phyloP scores from a whole-genome alignment of 495 filamentous ascomycete species.

The Parmelia sp. region DNA sequence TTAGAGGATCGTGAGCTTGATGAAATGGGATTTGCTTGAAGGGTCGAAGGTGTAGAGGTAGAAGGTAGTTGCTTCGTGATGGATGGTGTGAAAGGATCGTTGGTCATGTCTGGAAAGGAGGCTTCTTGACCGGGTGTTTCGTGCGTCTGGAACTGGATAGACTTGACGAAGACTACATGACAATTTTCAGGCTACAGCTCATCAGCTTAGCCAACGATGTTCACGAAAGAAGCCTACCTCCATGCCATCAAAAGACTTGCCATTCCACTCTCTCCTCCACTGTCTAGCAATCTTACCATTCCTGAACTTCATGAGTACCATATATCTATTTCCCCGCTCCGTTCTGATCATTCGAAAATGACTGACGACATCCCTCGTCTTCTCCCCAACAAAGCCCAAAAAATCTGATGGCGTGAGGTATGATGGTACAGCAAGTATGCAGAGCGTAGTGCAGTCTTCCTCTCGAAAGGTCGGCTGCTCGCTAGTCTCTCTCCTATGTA shows the following conservation, averaged over 20 bases:
- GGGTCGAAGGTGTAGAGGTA: slow-evolving; percentile 35
- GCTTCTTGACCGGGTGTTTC: slow-evolving; percentile 31
- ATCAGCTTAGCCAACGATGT: slow-evolving; percentile 23
- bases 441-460: slow-evolving; percentile 79
- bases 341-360: slow-evolving; percentile 96
- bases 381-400: slow-evolving; percentile 85
- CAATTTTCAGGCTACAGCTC: slow-evolving; percentile 77
- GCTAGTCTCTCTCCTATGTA: slow-evolving; percentile 13
- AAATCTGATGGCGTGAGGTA: slow-evolving; percentile 91
- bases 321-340: slow-evolving; percentile 79
- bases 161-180: slow-evolving; percentile 92
- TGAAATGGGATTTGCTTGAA: slow-evolving; percentile 40
- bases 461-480: slow-evolving; percentile 35
- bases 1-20: slow-evolving; percentile 59
- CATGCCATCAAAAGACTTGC: slow-evolving; percentile 88
- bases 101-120: slow-evolving; percentile 52
- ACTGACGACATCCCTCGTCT: slow-evolving; percentile 78
- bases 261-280: slow-evolving; percentile 87
- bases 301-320: slow-evolving; percentile 96
- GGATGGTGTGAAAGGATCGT: slow-evolving; percentile 59
- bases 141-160: slow-evolving; percentile 62
- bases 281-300: slow-evolving; percentile 62
- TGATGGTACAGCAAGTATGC: slow-evolving; percentile 88
- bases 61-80: slow-evolving; percentile 27
- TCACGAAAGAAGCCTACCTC: slow-evolving; percentile 54